Evolutionary conservation across 805 yeast genomes (phyloP).

Genomic region (Candida incommunis): DNA sequence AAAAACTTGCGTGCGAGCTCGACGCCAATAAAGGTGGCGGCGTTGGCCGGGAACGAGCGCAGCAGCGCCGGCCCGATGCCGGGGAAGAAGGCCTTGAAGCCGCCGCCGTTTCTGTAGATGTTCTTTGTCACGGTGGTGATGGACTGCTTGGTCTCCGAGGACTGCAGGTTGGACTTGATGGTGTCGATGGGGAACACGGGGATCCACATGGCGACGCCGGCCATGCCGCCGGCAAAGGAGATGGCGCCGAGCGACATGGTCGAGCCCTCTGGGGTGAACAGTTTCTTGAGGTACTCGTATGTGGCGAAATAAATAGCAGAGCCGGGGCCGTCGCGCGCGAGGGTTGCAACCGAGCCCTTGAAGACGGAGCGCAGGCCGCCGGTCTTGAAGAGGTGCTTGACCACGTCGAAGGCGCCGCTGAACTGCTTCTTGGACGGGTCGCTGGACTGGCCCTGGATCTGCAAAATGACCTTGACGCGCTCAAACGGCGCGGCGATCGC

Average conservation of each 20-base stretch:
- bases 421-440: slow-evolving; percentile 21
- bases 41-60: slow-evolving; percentile 95
- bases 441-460: slow-evolving; percentile 44
- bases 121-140: slow-evolving; percentile 51
- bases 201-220: slow-evolving; percentile 96
- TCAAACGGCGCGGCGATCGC: slow-evolving; percentile 96
- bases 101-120: slow-evolving; percentile 58
- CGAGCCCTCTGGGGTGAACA: slow-evolving; percentile 30
- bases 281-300: slow-evolving; percentile 66
- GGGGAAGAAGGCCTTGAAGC: slow-evolving; percentile 87
- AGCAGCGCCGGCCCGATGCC: slow-evolving; percentile 93
- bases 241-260: slow-evolving; percentile 58
- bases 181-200: slow-evolving; percentile 95
- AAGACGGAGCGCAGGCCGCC: slow-evolving; percentile 80
- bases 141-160: slow-evolving; percentile 36
- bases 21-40: slow-evolving; percentile 96
- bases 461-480: slow-evolving; percentile 87
- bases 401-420: slow-evolving; percentile 42
- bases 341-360: slow-evolving; percentile 83
- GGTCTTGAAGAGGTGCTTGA: slow-evolving; percentile 50
- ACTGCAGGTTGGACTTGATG: slow-evolving; percentile 70
- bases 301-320: slow-evolving; percentile 92
- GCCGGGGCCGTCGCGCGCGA: slow-evolving; percentile 97
- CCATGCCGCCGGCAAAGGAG: slow-evolving; percentile 84
- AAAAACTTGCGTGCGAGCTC: slow-evolving; percentile 47